These are phyloP conservation scores for Hirsutella thompsonii DNA, from an alignment of 2,329 filamentous ascomycete genomes.

Conservation along the genomic window DNA sequence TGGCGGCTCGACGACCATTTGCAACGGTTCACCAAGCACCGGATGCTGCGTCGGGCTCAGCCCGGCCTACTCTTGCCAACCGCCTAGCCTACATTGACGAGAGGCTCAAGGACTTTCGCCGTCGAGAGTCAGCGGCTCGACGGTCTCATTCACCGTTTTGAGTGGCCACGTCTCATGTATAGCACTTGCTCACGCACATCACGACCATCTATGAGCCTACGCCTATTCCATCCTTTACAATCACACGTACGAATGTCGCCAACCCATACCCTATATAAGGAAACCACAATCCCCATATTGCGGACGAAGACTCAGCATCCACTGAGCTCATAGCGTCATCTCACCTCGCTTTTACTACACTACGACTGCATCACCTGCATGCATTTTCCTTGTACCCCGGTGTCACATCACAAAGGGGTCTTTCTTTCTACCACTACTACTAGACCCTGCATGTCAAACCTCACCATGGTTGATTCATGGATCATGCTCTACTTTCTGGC, in stretches of 20 bases:
- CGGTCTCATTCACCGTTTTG: slow-evolving; percentile 37
- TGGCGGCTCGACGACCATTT: slow-evolving; percentile 36
- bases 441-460: not conserved
- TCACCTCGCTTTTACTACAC: too few relatives aligned
- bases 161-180: not conserved
- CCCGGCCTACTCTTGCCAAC: slow-evolving; percentile 31
- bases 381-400: too few relatives aligned
- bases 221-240: not conserved
- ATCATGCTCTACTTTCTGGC: too few relatives aligned
- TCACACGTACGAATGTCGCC: too few relatives aligned
- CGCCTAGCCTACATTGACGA: slow-evolving; percentile 46
- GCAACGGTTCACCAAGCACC: slow-evolving; percentile 40
- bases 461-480: too few relatives aligned
- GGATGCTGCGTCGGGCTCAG: slow-evolving; percentile 19
- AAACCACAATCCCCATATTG: too few relatives aligned
- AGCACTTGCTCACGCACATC: slow-evolving; percentile 6
- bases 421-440: not conserved
- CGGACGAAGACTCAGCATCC: too few relatives aligned
- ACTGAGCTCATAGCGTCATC: too few relatives aligned
- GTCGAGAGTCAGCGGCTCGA: slow-evolving; percentile 24
- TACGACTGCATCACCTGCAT: too few relatives aligned
- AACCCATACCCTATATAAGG: too few relatives aligned
- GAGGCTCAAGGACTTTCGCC: slow-evolving; percentile 40
- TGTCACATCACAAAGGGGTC: too few relatives aligned
- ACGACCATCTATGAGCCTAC: slow-evolving; percentile 5